A percentile compares a stretch with the other conserved stretches of the same genome.
Evolutionary conservation across 257 asterid genomes (phyloP).

Genomic region (Salvia hispanica): DNA sequence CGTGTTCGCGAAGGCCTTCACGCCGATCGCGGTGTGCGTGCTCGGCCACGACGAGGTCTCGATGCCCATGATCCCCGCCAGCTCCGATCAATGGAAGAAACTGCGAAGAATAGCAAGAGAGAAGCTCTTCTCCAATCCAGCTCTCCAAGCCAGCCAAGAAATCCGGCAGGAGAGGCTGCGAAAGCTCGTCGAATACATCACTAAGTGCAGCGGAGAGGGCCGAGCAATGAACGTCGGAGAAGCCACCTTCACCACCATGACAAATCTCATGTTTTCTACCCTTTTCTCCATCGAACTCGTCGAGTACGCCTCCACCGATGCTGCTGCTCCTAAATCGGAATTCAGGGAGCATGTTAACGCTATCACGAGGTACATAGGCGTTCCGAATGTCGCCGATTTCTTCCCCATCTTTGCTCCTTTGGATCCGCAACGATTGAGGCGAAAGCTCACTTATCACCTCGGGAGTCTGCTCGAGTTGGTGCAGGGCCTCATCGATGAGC

Average conservation of each 20-base stretch:
- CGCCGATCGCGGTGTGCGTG: not conserved
- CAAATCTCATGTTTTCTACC: not conserved
- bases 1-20: not conserved
- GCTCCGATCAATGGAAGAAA: not conserved
- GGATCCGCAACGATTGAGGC: not conserved
- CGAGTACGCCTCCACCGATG: not conserved
- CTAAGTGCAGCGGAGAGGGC: not conserved
- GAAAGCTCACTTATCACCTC: not conserved
- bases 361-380: not conserved
- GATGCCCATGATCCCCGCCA: not conserved
- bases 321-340: not conserved
- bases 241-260: constrained; percentile 21
- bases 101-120: not conserved
- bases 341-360: not conserved
- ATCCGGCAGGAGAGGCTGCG: constrained; percentile 1
- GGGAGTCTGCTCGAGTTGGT: not conserved
- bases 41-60: too few species aligned
- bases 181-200: not conserved
- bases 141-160: not conserved
- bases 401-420: not conserved
- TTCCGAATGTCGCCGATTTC: not conserved
- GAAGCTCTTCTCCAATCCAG: not conserved
- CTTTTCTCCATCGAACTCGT: not conserved
- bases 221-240: constrained; percentile 1
- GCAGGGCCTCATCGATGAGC: not conserved